These are phyloP conservation scores for Phialophora tarda DNA, from an alignment of 2,329 filamentous ascomycete species.

Conservation along the genomic window DNA sequence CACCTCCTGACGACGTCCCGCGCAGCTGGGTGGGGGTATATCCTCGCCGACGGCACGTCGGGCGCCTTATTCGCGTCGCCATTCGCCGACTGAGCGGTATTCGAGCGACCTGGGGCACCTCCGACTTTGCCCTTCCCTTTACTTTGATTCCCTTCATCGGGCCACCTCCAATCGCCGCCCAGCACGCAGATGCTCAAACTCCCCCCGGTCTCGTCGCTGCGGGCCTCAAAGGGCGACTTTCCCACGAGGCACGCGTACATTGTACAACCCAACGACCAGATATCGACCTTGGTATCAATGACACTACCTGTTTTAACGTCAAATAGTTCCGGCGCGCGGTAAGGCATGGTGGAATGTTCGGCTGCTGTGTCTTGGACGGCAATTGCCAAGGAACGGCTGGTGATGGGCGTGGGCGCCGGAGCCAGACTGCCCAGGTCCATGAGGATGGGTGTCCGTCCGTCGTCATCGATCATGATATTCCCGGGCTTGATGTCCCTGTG, in stretches of 20 bases:
- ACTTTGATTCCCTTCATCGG: constrained; percentile 75
- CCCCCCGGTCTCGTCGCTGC: constrained; percentile 93
- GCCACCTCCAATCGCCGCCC: constrained; percentile 95
- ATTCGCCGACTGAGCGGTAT: constrained; percentile 37
- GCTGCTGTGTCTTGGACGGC: constrained; percentile 93
- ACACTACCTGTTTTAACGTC: constrained; percentile 92
- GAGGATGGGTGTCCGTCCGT: constrained; percentile 84
- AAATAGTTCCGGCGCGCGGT: constrained; percentile 95
- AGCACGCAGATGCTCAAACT: constrained; percentile 90
- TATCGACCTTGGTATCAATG: constrained; percentile 95
- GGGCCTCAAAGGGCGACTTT: constrained; percentile 94
- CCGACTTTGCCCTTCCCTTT: constrained; percentile 61
- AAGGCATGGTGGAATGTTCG: constrained; percentile 98
- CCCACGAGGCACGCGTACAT: constrained; percentile 95
- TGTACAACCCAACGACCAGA: constrained; percentile 98
- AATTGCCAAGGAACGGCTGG: constrained; percentile 85
- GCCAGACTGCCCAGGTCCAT: constrained; percentile 97
- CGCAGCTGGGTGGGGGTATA: constrained; percentile 75
- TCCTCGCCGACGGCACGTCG: constrained; percentile 50
- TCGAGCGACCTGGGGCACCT: constrained; percentile 27
- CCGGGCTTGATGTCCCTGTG: constrained; percentile 98
- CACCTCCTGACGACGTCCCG: constrained; percentile 88
- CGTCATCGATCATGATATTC: constrained; percentile 98
- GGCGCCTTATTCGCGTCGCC: constrained; percentile 41
- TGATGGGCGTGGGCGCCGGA: constrained; percentile 84